Base-by-base conservation (phyloP, 257 asterid species). In the Nicotiana attenuata region DNA sequence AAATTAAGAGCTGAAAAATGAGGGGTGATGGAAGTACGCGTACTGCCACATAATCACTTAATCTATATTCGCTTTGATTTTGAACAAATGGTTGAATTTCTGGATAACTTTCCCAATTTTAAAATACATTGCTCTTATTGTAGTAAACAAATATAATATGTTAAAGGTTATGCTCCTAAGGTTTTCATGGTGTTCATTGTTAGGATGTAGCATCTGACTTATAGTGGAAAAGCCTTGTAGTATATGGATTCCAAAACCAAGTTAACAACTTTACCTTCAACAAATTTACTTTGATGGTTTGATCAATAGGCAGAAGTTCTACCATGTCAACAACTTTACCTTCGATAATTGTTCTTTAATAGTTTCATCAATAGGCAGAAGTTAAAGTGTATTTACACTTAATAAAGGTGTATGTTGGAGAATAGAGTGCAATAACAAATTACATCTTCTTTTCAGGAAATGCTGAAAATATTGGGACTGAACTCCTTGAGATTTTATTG, bases 401-500 rank as follows among this genome's bases (percentile, higher is more conserved):
- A 20, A 13, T 14, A 1, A 38, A 71, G 60, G 78, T 47, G 41
- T 35, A 15, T 73, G 15, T 50, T 15, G 63, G 79, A 7, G 41
- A 73, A 45, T 47, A 47, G 45, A 24, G 41, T 6, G 45, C 63
- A 7, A 22, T 47, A 64, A 80, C 33, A 17, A 80, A 24, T 80
- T 50, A 2, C 20, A 56, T 71, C 13, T 13, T 73, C 31, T 50
- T 24, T 73, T 47, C 80, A 84, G 87, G 87, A 52, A 84, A 84
- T 81, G 87, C 26, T 15, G 87, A 84, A 61, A 64, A 76, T 47
- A 68, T 84, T 24, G 87, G 87, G 26, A 75, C 75, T 53, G 87
- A 84, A 65, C 69, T 84, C 65, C 87, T 84, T 76, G 87, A 84
- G 82, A 81, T 80, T 75, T 84, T 84, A 63, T 75, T 81, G 78